Conservation (phyloP, 2,329 filamentous ascomycete genomes). For the Fusarium pseudocircinatum region DNA sequence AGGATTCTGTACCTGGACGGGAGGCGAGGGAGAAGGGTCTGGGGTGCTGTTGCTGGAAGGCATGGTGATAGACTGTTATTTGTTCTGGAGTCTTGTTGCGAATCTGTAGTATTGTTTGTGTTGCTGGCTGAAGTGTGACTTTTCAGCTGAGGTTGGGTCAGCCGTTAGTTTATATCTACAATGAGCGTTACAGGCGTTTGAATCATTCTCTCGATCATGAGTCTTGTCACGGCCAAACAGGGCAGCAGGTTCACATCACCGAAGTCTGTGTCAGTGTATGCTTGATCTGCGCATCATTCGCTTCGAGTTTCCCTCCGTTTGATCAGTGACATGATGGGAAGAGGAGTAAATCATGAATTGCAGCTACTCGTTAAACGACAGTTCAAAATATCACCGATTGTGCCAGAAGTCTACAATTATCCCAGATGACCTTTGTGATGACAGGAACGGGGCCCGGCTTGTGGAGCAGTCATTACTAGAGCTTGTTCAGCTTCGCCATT, state of each 20-base stretch:
- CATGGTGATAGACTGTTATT: background rate
- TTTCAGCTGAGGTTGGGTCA: rapidly evolving
- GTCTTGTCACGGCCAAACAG: too few species aligned
- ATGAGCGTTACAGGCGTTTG: rapidly evolving
- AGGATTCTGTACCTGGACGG: background rate
- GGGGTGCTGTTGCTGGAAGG: background rate
- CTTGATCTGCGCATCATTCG: rapidly evolving
- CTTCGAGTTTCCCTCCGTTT: rapidly evolving
- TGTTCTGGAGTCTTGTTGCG: too few species aligned
- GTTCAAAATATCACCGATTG: rapidly evolving
- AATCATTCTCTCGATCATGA: rapidly evolving
- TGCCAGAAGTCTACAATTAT: rapidly evolving
- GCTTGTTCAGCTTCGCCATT: background rate
- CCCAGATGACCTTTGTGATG: too few species aligned
- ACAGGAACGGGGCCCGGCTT: rapidly evolving
- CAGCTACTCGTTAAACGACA: rapidly evolving
- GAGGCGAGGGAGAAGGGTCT: background rate
- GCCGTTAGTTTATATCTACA: rapidly evolving
- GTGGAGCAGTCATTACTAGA: rapidly evolving
- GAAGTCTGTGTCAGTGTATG: too few species aligned
- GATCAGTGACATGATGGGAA: too few species aligned
- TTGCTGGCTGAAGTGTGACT: background rate
- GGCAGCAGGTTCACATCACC: too few species aligned
- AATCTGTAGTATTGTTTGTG: too few species aligned
- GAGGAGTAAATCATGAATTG: rapidly evolving